phyloP scores from a whole-genome alignment of 129 eudicot species.

The Lactuca saligna region DNA sequence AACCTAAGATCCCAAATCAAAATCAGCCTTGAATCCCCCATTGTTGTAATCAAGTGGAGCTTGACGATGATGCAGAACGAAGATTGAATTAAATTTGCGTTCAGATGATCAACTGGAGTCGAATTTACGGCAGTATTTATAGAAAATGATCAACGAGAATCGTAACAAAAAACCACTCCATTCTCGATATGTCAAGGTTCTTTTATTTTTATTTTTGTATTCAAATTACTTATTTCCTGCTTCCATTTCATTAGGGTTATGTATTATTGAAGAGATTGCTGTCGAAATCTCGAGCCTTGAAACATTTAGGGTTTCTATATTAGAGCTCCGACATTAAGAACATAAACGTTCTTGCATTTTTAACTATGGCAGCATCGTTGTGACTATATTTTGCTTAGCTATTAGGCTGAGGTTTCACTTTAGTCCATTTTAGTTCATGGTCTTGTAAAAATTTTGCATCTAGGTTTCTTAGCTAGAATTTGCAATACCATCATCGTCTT shows the following conservation, averaged over 20 bases:
- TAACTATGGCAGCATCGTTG: neutral
- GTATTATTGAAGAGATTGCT: neutral
- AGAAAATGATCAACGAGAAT: conserved; percentile 46
- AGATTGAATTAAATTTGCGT: neutral
- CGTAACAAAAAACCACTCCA: conserved; percentile 7
- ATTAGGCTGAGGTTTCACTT: conserved; percentile 25
- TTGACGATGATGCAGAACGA: neutral
- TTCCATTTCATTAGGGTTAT: conserved; percentile 14
- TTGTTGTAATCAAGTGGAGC: conserved; percentile 9
- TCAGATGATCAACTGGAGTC: conserved; percentile 32
- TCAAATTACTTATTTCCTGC: conserved; percentile 5
- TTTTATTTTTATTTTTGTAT: neutral
- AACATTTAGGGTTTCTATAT: conserved; percentile 16
- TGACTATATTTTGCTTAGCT: conserved; percentile 11
- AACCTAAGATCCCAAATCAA: neutral
- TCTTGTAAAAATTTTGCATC: neutral
- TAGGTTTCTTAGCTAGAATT: conserved; percentile 4
- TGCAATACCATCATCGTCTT: conserved; percentile 1
- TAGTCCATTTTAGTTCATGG: conserved; percentile 2
- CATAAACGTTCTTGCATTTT: neutral
- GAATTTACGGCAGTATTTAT: conserved; percentile 12
- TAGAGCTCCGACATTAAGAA: neutral
- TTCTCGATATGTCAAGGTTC: conserved; percentile 63
- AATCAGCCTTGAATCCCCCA: conserved; percentile 14
- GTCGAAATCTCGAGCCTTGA: neutral